phyloP scores from a whole-genome alignment of 345 rosid genomes.

The Eucalyptus erythrocorys region DNA sequence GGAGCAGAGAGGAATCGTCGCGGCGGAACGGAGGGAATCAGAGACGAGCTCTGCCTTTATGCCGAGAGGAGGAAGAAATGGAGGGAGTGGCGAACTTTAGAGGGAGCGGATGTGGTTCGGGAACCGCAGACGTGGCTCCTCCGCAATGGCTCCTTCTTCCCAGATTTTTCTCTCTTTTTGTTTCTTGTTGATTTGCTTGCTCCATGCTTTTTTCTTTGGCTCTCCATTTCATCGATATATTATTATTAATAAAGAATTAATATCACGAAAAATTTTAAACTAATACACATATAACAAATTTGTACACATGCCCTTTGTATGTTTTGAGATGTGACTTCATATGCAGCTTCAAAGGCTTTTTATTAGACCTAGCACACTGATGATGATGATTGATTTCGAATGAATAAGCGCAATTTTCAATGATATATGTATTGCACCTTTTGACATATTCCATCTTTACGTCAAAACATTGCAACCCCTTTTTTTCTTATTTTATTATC shows the following conservation, averaged over 20 bases:
- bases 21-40: neutral
- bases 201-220: neutral
- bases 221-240: neutral
- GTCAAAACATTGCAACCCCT: rapidly evolving
- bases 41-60: neutral
- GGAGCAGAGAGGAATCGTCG: neutral
- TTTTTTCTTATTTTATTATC: neutral
- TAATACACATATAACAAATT: too few species aligned
- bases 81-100: neutral
- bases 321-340: rapidly evolving
- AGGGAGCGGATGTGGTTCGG: conserved; percentile 45
- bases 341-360: rapidly evolving
- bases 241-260: neutral
- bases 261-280: too few species aligned
- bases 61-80: neutral
- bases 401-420: rapidly evolving
- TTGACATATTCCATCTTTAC: rapidly evolving
- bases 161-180: neutral
- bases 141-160: conserved; percentile 1
- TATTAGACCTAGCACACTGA: rapidly evolving
- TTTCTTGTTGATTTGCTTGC: neutral
- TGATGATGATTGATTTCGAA: rapidly evolving
- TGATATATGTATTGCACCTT: rapidly evolving
- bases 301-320: too few species aligned
- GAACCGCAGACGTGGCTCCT: conserved; percentile 37